Evolutionary conservation across 768 basidiomycete genomes (phyloP).

Genomic region (Coprinellus micaceus): DNA sequence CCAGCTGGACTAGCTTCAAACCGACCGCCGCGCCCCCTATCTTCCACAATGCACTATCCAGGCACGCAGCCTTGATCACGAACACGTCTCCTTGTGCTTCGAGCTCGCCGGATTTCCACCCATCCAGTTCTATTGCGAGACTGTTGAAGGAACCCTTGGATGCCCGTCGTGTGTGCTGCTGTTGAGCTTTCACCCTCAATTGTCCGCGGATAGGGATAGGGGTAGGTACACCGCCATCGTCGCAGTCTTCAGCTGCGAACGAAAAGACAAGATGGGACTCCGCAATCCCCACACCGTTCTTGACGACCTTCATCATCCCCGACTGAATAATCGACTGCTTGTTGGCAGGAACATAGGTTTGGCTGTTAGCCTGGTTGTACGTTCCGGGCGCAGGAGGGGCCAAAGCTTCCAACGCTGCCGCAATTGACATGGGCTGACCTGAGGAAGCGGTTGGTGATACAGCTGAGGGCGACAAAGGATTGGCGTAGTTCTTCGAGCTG

Average conservation of each 20-base stretch:
- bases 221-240: conserved; percentile 15
- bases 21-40: conserved; percentile 78
- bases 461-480: conserved; percentile 1
- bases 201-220: conserved; percentile 16
- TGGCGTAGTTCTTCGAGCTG: conserved; percentile 27
- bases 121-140: conserved; percentile 6
- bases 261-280: conserved; percentile 33
- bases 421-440: conserved; percentile 3
- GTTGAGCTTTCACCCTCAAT: not conserved
- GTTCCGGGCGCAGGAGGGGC: not conserved
- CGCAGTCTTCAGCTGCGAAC: conserved; percentile 33
- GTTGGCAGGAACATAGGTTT: conserved; percentile 7
- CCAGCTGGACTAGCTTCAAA: conserved; percentile 71
- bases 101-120: conserved; percentile 18
- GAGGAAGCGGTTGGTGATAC: not conserved
- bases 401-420: conserved; percentile 1
- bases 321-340: no score
- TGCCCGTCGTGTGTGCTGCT: not conserved
- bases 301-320: conserved; percentile 11
- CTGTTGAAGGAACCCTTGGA: not conserved
- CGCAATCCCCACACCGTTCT: not conserved
- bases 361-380: not conserved
- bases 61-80: conserved; percentile 53
- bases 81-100: conserved; percentile 48
- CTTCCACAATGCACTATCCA: conserved; percentile 77